phyloP scores from a whole-genome alignment of 1,139 yeast species.

The Geotrichum cucujoidarum region DNA sequence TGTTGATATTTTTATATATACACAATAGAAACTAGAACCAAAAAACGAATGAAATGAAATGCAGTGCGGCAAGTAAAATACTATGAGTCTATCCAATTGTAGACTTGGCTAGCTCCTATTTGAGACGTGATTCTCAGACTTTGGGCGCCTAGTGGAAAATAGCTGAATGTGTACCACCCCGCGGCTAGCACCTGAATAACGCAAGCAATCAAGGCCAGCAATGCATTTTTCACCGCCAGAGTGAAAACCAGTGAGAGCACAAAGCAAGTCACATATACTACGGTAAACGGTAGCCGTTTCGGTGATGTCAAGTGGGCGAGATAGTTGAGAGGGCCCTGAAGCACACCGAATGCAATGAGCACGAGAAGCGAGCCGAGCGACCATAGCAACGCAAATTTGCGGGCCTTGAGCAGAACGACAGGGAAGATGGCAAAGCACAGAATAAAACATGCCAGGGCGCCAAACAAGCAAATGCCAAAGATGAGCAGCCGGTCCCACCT shows the following conservation, averaged over 20 bases:
- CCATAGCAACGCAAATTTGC: constrained; percentile 83
- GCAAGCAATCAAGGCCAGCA: constrained; percentile 71
- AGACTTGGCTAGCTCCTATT: constrained; percentile 67
- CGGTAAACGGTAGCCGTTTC: constrained; percentile 72
- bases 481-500: constrained; percentile 75
- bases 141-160: constrained; percentile 92
- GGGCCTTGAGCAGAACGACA: constrained; percentile 78
- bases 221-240: constrained; percentile 53
- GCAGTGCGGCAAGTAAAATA: neutral
- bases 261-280: constrained; percentile 71
- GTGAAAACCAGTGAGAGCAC: constrained; percentile 57
- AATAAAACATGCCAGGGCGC: constrained; percentile 72
- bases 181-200: constrained; percentile 78
- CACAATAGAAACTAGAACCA: neutral
- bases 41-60: neutral
- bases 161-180: constrained; percentile 82
- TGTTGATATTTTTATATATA: too few relatives aligned
- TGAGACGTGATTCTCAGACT: constrained; percentile 78
- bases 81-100: constrained; percentile 38
- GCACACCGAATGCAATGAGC: constrained; percentile 80
- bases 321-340: constrained; percentile 87
- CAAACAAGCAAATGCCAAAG: constrained; percentile 69
- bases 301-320: constrained; percentile 66
- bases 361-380: constrained; percentile 83
- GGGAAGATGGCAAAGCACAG: constrained; percentile 82